Conservation (phyloP, 31 red algal genomes). For the Porphyra umbilicalis region DNA sequence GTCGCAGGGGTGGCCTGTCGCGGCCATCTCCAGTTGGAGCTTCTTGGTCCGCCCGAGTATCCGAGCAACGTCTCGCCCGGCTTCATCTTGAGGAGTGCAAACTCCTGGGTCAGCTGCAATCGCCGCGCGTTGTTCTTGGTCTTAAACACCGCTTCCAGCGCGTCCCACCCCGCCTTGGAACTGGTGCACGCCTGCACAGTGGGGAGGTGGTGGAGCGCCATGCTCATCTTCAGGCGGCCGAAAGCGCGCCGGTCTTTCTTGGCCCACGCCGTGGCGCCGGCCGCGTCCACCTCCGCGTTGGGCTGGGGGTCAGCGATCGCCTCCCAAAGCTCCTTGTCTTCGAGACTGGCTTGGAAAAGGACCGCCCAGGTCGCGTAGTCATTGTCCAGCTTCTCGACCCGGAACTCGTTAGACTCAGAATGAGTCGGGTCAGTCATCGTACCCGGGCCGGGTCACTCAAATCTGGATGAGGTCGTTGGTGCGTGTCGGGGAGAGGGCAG, state of each 20-base stretch:
- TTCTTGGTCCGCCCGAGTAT: not conserved
- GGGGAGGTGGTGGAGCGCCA: not conserved
- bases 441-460: too few species aligned
- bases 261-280: not conserved
- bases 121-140: not conserved
- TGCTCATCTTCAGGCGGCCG: not conserved
- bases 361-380: not conserved
- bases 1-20: too few species aligned
- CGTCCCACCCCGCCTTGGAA: not conserved
- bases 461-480: too few species aligned
- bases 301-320: not conserved
- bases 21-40: not conserved
- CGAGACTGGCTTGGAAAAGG: not conserved
- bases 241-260: not conserved
- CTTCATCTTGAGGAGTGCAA: not conserved
- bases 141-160: not conserved
- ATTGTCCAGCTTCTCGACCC: not conserved
- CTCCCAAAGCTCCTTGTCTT: not conserved
- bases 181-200: not conserved
- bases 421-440: too few species aligned
- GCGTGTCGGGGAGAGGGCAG: too few species aligned
- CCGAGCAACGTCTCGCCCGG: not conserved
- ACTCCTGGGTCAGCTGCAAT: not conserved
- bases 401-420: too few species aligned
- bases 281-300: not conserved